phyloP scores from a whole-genome alignment of 495 filamentous ascomycete genomes.

The Chaetomidium leptoderma region DNA sequence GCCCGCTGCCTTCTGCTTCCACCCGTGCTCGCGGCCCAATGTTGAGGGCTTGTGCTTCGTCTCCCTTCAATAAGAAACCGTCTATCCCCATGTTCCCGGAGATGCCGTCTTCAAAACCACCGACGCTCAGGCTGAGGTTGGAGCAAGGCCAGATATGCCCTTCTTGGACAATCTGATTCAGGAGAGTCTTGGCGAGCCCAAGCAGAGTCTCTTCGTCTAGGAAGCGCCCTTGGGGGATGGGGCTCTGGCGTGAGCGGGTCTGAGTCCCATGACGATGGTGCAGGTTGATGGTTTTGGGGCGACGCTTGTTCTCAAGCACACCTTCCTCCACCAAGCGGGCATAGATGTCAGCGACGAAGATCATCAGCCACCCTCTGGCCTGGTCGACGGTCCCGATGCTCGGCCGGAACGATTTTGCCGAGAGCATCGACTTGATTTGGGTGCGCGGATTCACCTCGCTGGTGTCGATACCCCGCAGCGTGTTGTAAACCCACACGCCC shows the following conservation, averaged over 20 bases:
- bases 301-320: conserved; percentile 78
- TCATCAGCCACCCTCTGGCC: conserved; percentile 79
- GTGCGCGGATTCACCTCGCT: conserved; percentile 90
- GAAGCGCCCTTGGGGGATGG: conserved; percentile 70
- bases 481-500: conserved; percentile 81
- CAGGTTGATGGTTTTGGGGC: conserved; percentile 78
- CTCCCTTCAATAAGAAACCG: conserved; percentile 74
- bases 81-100: conserved; percentile 80
- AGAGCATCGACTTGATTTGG: conserved; percentile 97
- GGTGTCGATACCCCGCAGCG: conserved; percentile 76
- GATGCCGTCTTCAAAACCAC: conserved; percentile 85
- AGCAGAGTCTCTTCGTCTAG: conserved; percentile 72
- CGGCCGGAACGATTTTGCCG: conserved; percentile 90
- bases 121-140: conserved; percentile 77
- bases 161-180: conserved; percentile 73
- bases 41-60: conserved; percentile 56
- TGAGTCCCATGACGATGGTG: conserved; percentile 70
- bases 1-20: conserved; percentile 21
- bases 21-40: conserved; percentile 22
- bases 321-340: conserved; percentile 87
- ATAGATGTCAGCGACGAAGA: conserved; percentile 91
- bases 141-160: conserved; percentile 81
- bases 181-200: conserved; percentile 67
- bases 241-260: conserved; percentile 64
- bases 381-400: conserved; percentile 76